Evolutionary conservation across 208 protist genomes (phyloP).

Genomic region (Herpetomonas samuelpessoai): DNA sequence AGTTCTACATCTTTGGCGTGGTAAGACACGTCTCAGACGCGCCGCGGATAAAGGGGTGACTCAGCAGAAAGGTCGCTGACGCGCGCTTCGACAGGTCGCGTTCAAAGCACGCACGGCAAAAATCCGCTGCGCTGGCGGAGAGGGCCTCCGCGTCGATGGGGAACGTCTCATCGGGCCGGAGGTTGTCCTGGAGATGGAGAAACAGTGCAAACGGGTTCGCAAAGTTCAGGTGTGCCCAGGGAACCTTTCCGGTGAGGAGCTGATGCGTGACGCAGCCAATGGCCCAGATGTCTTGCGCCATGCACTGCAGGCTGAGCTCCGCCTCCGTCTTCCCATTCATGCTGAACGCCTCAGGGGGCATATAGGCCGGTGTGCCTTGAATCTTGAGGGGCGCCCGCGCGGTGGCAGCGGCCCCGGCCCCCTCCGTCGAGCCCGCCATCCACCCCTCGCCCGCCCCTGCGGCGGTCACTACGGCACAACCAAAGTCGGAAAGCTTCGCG

Average conservation of each 20-base stretch:
- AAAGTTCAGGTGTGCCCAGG: slow-evolving; percentile 14
- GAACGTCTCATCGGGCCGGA: no score
- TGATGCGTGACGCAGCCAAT: slow-evolving; percentile 96
- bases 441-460: neutral
- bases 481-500: slow-evolving; percentile 53
- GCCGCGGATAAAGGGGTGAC: slow-evolving; percentile 12
- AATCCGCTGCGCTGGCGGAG: slow-evolving; percentile 17
- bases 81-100: slow-evolving; percentile 11
- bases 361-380: slow-evolving; percentile 32
- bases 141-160: slow-evolving; percentile 12
- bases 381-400: slow-evolving; percentile 7
- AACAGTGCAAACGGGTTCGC: slow-evolving; percentile 24
- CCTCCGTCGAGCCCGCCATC: no score
- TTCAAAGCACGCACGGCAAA: slow-evolving; percentile 25
- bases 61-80: slow-evolving; percentile 1
- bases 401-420: no score
- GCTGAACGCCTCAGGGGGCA: slow-evolving; percentile 28
- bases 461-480: slow-evolving; percentile 15
- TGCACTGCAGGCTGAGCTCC: slow-evolving; percentile 9
- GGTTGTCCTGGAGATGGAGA: slow-evolving; percentile 16
- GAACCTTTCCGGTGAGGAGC: slow-evolving; percentile 51
- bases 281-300: slow-evolving; percentile 93
- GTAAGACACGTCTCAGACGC: neutral
- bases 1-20: no score
- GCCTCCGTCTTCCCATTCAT: neutral